Evolutionary conservation across 305 asterid genomes (phyloP).

Genomic region (Solanum hybrid): DNA sequence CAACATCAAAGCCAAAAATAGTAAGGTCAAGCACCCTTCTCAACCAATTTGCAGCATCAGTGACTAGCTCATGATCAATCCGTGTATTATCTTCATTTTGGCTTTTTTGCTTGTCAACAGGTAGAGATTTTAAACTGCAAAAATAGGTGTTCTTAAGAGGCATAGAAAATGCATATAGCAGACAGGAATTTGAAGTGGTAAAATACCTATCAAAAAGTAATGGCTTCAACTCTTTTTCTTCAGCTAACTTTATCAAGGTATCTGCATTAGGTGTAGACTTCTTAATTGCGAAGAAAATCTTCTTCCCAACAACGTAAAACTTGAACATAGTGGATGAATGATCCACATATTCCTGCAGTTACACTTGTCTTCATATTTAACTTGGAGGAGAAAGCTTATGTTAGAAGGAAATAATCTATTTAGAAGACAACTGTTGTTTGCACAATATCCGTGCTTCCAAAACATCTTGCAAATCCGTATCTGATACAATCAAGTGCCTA

Average conservation of each 20-base stretch:
- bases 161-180: not conserved
- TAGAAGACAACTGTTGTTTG: not conserved
- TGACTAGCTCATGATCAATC: conserved; percentile 69
- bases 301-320: conserved; percentile 79
- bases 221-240: conserved; percentile 51
- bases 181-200: not conserved
- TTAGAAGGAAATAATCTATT: conserved; percentile 15
- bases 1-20: conserved; percentile 86
- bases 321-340: conserved; percentile 82
- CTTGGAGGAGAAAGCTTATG: conserved; percentile 6
- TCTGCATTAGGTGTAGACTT: conserved; percentile 86
- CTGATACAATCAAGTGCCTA: not conserved
- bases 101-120: conserved; percentile 30
- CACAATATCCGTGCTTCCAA: not conserved
- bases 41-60: conserved; percentile 68
- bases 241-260: conserved; percentile 44
- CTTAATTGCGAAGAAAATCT: conserved; percentile 66
- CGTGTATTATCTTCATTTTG: conserved; percentile 22
- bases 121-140: conserved; percentile 87
- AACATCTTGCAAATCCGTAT: not conserved
- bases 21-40: conserved; percentile 69
- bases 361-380: conserved; percentile 6
- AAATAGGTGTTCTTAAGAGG: not conserved
- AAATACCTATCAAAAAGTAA: conserved; percentile 78
- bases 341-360: conserved; percentile 84